Percentiles rank a stretch among this genome's conserved stretches.
Conservation (phyloP, 768 basidiomycete genomes). For the Pleurotus pulmonarius region DNA sequence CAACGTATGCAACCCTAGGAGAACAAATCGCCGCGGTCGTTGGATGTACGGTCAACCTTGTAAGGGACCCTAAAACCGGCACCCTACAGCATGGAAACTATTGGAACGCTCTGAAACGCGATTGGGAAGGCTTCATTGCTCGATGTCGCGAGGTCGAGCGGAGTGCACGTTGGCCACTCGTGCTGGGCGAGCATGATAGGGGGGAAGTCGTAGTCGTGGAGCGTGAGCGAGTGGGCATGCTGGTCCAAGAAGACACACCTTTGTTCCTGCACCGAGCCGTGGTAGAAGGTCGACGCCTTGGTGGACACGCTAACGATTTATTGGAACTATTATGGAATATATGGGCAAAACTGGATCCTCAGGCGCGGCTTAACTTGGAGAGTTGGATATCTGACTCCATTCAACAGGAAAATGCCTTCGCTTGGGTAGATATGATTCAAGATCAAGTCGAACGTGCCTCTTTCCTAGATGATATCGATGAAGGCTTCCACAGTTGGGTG, state of each 20-base stretch:
- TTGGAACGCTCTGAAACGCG: slow-evolving; percentile 81
- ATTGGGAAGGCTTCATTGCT: slow-evolving; percentile 96
- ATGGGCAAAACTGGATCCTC: slow-evolving; percentile 55
- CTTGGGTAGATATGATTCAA: slow-evolving; percentile 69
- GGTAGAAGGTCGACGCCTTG: slow-evolving; percentile 30
- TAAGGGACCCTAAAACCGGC: slow-evolving; percentile 74
- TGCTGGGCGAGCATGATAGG: slow-evolving; percentile 43
- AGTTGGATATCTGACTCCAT: slow-evolving; percentile 56
- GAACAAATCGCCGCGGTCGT: slow-evolving; percentile 83
- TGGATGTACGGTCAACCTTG: slow-evolving; percentile 77
- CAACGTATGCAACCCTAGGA: slow-evolving; percentile 60
- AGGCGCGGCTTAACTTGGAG: slow-evolving; percentile 55
- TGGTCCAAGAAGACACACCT: slow-evolving; percentile 66
- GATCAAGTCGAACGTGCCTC: slow-evolving; percentile 55
- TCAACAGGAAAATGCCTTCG: slow-evolving; percentile 76
- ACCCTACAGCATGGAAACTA: slow-evolving; percentile 75
- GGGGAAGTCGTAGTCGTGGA: slow-evolving; percentile 62
- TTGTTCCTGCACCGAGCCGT: slow-evolving; percentile 54
- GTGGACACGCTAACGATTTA: slow-evolving; percentile 53
- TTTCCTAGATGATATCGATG: slow-evolving; percentile 56
- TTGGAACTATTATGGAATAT: slow-evolving; percentile 64
- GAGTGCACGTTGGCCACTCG: slow-evolving; percentile 76
- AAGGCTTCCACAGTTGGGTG: slow-evolving; percentile 59
- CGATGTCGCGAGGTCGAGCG: slow-evolving; percentile 89
- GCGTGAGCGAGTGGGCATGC: slow-evolving; percentile 67